These are phyloP conservation scores for Senna siamea DNA, from an alignment of 306 rosid genomes.

Conservation along the genomic window DNA sequence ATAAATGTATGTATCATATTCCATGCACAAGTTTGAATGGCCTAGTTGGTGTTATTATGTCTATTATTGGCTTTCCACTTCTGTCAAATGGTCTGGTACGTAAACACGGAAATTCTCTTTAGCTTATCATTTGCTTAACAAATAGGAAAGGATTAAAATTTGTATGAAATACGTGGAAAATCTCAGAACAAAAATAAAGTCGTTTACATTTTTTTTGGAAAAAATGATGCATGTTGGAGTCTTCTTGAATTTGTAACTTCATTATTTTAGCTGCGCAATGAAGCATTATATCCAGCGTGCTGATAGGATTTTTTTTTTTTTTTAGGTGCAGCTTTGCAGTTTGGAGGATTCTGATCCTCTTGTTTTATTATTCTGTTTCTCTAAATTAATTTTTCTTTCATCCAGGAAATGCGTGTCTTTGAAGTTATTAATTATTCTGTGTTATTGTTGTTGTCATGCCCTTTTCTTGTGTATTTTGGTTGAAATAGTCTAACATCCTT, in stretches of 20 bases:
- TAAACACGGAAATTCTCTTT: too few relatives aligned
- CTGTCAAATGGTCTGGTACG: neutral
- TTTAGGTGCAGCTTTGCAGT: neutral
- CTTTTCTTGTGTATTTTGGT: neutral
- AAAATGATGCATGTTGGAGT: neutral
- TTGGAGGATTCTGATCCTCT: neutral
- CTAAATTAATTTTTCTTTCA: neutral
- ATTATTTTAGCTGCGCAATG: neutral
- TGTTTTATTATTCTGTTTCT: neutral
- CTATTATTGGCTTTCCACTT: neutral
- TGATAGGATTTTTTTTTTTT: neutral
- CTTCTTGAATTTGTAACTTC: neutral
- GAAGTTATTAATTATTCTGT: neutral
- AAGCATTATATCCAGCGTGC: neutral
- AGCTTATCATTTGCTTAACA: neutral
- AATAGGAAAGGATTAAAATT: neutral
- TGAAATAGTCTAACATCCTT: neutral
- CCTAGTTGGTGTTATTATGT: neutral
- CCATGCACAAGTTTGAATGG: neutral
- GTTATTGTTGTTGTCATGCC: neutral
- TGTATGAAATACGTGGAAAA: neutral
- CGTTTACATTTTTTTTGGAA: neutral
- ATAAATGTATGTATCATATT: slow-evolving; percentile 48
- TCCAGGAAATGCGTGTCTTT: neutral
- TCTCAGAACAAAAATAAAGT: neutral